Conservation (phyloP, 345 rosid genomes). For the Aurinia saxatilis region DNA sequence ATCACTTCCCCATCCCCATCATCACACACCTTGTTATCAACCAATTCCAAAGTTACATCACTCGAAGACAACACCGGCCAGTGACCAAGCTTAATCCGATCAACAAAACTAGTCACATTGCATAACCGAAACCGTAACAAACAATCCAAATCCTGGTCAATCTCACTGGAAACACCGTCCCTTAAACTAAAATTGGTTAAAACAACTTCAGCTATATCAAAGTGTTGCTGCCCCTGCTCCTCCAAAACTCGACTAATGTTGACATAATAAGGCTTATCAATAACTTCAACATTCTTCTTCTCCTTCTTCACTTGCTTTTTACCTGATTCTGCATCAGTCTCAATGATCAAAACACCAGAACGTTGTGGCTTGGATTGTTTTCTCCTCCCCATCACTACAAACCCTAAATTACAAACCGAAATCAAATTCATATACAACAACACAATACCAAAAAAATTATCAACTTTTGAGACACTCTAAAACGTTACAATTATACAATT, state of each 20-base stretch:
- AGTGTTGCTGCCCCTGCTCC: conserved; percentile 43
- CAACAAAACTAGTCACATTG: conserved; percentile 40
- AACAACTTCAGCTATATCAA: conserved; percentile 78
- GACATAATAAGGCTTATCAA: conserved; percentile 50
- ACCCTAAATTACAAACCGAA: conserved; percentile 11
- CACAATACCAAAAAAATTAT: not conserved
- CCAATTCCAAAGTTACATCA: conserved; percentile 55
- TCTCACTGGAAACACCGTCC: conserved; percentile 32
- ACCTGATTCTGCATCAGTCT: conserved; percentile 23
- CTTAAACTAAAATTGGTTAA: conserved; percentile 42
- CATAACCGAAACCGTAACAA: conserved; percentile 58
- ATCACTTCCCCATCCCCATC: conserved; percentile 37
- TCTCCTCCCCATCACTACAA: conserved; percentile 73
- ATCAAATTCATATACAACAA: not conserved
- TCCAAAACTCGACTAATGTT: conserved; percentile 41
- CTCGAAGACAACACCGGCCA: conserved; percentile 69
- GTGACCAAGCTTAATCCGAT: conserved; percentile 80
- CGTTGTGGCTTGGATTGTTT: conserved; percentile 75
- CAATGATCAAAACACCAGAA: conserved; percentile 42
- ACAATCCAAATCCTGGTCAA: conserved; percentile 35
- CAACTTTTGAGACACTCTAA: not conserved
- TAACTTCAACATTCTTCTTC: conserved; percentile 15
- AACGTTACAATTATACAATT: not conserved
- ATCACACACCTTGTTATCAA: conserved; percentile 29
- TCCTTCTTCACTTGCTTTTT: not conserved